Percentiles rank a stretch among this genome's conserved stretches.
Evolutionary conservation across 257 asterid genomes (phyloP).

Genomic region (Cruciata laevipes): DNA sequence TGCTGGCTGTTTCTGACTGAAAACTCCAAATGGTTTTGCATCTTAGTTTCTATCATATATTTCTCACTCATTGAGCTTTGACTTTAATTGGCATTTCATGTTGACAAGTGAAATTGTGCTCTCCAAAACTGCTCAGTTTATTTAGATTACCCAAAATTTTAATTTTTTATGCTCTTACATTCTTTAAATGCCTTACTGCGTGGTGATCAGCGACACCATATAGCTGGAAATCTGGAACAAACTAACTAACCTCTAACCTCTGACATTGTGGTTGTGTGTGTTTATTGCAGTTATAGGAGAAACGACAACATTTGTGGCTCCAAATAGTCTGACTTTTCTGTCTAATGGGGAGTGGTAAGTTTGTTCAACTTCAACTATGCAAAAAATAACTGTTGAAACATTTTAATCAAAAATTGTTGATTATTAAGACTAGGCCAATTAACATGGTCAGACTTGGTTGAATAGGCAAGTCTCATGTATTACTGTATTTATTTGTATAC

Average conservation of each 20-base stretch:
- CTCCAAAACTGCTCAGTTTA: neutral
- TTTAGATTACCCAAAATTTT: neutral
- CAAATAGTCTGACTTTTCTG: slow-evolving; percentile 61
- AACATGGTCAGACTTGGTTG: neutral
- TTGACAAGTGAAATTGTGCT: neutral
- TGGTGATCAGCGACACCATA: neutral
- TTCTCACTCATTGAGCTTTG: neutral
- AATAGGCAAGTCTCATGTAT: too few relatives aligned
- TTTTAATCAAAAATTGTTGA: neutral
- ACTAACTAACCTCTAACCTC: neutral
- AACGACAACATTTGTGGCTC: slow-evolving; percentile 70
- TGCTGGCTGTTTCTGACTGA: neutral
- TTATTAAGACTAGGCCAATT: neutral
- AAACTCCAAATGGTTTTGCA: neutral
- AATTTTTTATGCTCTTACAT: neutral
- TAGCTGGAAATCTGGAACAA: neutral
- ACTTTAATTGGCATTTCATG: neutral
- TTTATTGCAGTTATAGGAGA: slow-evolving; percentile 90
- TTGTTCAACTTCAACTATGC: slow-evolving; percentile 3
- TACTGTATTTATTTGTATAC: too few relatives aligned
- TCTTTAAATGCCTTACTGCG: neutral
- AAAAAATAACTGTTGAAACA: neutral
- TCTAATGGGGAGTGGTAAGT: slow-evolving; percentile 98
- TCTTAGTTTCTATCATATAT: neutral
- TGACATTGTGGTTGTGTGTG: neutral